Percentiles rank a stretch among this genome's conserved stretches.
phyloP scores from a whole-genome alignment of 1,284 basidiomycete species.

The Tilletia indica region DNA sequence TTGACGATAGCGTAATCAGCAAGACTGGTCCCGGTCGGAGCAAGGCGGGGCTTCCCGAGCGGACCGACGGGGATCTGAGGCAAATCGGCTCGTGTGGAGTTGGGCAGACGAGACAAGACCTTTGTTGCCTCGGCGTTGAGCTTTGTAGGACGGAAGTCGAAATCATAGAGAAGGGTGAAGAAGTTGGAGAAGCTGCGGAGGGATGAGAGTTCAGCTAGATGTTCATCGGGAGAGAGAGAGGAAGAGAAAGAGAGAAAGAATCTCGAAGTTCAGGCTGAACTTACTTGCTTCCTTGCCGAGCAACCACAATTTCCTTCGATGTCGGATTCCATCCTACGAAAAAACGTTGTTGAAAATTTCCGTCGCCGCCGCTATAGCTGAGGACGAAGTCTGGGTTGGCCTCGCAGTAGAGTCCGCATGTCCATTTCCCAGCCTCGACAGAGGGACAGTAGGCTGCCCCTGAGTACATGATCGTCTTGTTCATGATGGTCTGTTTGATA shows the following conservation, averaged over 20 bases:
- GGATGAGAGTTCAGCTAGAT: too few species aligned
- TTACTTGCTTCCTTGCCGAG: neutral
- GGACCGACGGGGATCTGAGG: too few species aligned
- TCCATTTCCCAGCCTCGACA: neutral
- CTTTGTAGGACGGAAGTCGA: neutral
- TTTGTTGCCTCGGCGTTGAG: too few species aligned
- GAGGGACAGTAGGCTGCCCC: constrained; percentile 12
- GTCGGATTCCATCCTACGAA: constrained; percentile 14
- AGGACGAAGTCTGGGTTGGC: neutral
- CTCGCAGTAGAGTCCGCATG: constrained; percentile 11
- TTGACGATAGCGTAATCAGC: too few species aligned
- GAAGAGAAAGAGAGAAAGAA: neutral
- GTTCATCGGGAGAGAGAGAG: too few species aligned
- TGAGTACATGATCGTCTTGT: neutral
- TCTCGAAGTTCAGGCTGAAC: too few species aligned
- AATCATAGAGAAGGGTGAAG: neutral
- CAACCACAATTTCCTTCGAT: constrained; percentile 6
- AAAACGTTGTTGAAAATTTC: neutral
- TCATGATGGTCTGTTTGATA: neutral
- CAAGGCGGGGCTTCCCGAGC: too few species aligned
- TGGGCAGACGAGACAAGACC: too few species aligned
- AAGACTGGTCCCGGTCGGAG: too few species aligned
- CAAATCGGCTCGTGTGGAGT: too few species aligned
- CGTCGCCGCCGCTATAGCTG: neutral
- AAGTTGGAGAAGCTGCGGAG: neutral